These are phyloP conservation scores for Clitopilus hobsonii DNA, from an alignment of 768 basidiomycete species.

Conservation along the genomic window DNA sequence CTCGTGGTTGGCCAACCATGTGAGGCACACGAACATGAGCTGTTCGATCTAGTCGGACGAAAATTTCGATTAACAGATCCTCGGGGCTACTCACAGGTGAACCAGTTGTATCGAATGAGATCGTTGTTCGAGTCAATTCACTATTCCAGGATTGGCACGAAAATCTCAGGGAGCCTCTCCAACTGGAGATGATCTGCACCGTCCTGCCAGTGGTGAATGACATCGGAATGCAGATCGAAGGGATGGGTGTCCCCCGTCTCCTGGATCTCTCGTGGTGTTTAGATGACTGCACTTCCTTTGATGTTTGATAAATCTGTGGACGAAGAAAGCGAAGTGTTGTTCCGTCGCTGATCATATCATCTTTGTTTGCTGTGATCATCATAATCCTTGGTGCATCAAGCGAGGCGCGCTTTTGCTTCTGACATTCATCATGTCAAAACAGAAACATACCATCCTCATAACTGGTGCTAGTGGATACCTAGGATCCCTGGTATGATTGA, in stretches of 20 bases:
- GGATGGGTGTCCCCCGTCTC: too few relatives aligned
- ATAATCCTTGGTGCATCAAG: too few relatives aligned
- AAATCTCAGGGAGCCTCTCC: neutral
- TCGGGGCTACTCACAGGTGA: neutral
- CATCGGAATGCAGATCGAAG: neutral
- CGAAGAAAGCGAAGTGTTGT: too few relatives aligned
- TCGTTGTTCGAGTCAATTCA: neutral
- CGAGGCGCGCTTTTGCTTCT: too few relatives aligned
- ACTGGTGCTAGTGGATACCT: constrained; percentile 41
- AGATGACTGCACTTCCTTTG: too few relatives aligned
- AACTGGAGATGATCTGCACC: neutral
- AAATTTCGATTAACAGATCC: neutral
- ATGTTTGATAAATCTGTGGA: too few relatives aligned
- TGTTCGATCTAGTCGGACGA: neutral
- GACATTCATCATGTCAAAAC: constrained; percentile 2
- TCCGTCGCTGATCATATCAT: too few relatives aligned
- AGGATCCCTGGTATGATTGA: constrained; percentile 27
- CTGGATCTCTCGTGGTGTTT: too few relatives aligned
- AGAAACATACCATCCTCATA: constrained; percentile 34
- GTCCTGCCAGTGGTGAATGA: neutral
- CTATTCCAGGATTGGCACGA: neutral
- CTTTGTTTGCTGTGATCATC: too few relatives aligned
- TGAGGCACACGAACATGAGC: neutral
- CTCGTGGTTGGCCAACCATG: neutral
- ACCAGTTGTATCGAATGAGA: neutral